Percentiles rank a stretch among this genome's conserved stretches.
phyloP scores from a whole-genome alignment of 306 rosid species.

The Inga leiocalycina region DNA sequence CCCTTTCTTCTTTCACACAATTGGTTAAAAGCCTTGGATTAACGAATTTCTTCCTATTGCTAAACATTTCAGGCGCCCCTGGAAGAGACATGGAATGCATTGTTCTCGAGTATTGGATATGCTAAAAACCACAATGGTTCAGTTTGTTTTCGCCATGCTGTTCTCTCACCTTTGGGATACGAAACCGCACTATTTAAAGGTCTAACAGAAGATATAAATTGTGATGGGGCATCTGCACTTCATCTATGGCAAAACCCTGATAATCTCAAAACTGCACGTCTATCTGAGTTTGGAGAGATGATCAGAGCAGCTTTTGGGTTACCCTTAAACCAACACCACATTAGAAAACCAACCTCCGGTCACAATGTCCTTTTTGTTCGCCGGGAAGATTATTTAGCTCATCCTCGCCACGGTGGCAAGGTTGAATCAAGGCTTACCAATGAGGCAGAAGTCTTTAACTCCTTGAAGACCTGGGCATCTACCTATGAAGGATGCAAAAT shows the following conservation, averaged over 20 bases:
- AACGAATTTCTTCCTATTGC: slow-evolving; percentile 24
- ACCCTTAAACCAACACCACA: slow-evolving; percentile 51
- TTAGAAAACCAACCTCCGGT: slow-evolving; percentile 47
- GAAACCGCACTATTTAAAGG: slow-evolving; percentile 91
- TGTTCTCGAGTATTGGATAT: slow-evolving; percentile 82
- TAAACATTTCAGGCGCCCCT: slow-evolving; percentile 59
- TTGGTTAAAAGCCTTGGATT: slow-evolving; percentile 18
- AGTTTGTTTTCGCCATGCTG: slow-evolving; percentile 87
- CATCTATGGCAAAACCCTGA: slow-evolving; percentile 78
- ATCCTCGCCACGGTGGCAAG: slow-evolving; percentile 91
- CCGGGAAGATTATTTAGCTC: slow-evolving; percentile 93
- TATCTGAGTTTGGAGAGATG: slow-evolving; percentile 97
- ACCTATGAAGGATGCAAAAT: slow-evolving; percentile 63
- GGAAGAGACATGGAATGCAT: slow-evolving; percentile 93
- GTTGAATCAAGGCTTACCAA: slow-evolving; percentile 84
- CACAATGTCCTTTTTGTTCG: slow-evolving; percentile 85
- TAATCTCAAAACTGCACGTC: slow-evolving; percentile 72
- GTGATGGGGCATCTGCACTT: slow-evolving; percentile 69
- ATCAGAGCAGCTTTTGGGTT: slow-evolving; percentile 74
- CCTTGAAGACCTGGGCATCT: slow-evolving; percentile 66
- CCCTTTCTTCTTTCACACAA: not conserved
- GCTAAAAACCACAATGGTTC: slow-evolving; percentile 81
- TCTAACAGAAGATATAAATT: slow-evolving; percentile 59
- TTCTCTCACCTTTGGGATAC: slow-evolving; percentile 89
- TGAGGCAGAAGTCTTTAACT: slow-evolving; percentile 74